phyloP scores from a whole-genome alignment of 495 filamentous ascomycete species.

The Hypoxylon lienhwacheense region DNA sequence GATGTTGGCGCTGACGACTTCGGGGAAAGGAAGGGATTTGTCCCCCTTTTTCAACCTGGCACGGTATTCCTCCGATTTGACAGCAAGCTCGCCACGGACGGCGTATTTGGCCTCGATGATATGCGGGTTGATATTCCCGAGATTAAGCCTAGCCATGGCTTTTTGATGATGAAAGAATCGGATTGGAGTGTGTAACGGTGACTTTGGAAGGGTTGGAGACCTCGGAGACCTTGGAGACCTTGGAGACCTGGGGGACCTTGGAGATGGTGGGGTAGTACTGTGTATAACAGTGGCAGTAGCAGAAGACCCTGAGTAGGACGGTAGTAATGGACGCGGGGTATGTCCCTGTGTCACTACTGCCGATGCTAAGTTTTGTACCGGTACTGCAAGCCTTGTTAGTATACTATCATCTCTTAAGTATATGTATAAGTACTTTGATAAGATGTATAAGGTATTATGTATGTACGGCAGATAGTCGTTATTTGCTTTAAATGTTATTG shows the following conservation, averaged over 20 bases:
- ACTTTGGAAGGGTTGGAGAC: too few relatives aligned
- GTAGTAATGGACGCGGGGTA: conserved; percentile 23
- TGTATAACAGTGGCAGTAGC: too few relatives aligned
- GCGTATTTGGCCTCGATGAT: conserved; percentile 88
- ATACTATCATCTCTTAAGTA: too few relatives aligned
- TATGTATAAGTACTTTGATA: too few relatives aligned
- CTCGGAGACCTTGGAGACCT: too few relatives aligned
- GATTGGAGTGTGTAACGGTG: conserved; percentile 15
- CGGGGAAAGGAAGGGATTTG: conserved; percentile 78
- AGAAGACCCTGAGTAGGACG: conserved; percentile 24
- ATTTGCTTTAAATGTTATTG: too few relatives aligned
- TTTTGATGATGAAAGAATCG: conserved; percentile 47
- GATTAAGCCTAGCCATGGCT: conserved; percentile 63
- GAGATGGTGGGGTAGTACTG: conserved; percentile 28
- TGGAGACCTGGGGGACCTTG: too few relatives aligned
- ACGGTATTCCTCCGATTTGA: conserved; percentile 86
- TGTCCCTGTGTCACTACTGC: background rate
- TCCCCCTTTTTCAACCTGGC: conserved; percentile 58
- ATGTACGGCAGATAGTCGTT: background rate
- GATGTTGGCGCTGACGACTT: conserved; percentile 95
- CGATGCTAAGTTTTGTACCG: background rate
- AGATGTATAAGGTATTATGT: background rate
- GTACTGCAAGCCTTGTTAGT: conserved; percentile 15
- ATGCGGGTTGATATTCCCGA: conserved; percentile 90
- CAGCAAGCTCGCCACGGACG: conserved; percentile 91